These are phyloP conservation scores for Emmonsia crescens DNA, from an alignment of 2,329 filamentous ascomycete genomes.

Conservation along the genomic window DNA sequence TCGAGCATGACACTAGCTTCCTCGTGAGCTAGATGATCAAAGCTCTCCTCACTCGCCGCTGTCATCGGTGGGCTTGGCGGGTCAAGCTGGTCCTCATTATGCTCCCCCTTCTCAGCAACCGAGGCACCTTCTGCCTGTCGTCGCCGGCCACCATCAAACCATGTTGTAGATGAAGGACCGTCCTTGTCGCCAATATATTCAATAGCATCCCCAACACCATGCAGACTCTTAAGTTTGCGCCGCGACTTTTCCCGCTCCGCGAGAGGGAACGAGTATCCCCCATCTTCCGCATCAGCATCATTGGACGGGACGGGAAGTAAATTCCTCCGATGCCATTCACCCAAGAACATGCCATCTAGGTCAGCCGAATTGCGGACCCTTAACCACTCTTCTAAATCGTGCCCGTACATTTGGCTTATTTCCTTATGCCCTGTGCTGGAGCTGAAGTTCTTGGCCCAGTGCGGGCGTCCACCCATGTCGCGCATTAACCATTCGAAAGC, in stretches of 20 bases:
- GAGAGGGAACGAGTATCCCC: slow-evolving; percentile 21
- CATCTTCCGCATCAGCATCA: slow-evolving; percentile 8
- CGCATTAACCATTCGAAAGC: slow-evolving; percentile 88
- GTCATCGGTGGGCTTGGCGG: slow-evolving; percentile 29
- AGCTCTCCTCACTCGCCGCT: slow-evolving; percentile 38
- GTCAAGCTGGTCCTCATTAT: slow-evolving; percentile 1
- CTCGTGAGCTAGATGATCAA: slow-evolving; percentile 34
- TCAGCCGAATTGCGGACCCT: slow-evolving; percentile 56
- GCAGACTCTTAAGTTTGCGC: slow-evolving; percentile 16
- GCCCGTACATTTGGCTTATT: slow-evolving; percentile 58
- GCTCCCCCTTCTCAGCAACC: slow-evolving; percentile 8
- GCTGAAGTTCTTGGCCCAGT: slow-evolving; percentile 89
- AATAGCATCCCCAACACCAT: slow-evolving; percentile 29
- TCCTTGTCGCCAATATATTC: slow-evolving; percentile 32
- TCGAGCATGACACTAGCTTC: slow-evolving; percentile 32
- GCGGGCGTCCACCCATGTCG: slow-evolving; percentile 68
- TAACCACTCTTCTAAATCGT: slow-evolving; percentile 56
- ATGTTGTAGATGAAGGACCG: background rate
- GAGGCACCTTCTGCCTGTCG: background rate
- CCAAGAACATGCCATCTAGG: slow-evolving; percentile 76
- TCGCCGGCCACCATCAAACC: background rate
- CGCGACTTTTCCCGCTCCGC: slow-evolving; percentile 34
- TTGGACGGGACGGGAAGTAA: slow-evolving; percentile 35
- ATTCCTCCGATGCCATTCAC: slow-evolving; percentile 74
- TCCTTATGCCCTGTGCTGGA: slow-evolving; percentile 45